Evolutionary conservation across 2,329 filamentous ascomycete species (phyloP), one percentile per base, ranked within the genome.

Genomic region (Apiospora hydei): DNA sequence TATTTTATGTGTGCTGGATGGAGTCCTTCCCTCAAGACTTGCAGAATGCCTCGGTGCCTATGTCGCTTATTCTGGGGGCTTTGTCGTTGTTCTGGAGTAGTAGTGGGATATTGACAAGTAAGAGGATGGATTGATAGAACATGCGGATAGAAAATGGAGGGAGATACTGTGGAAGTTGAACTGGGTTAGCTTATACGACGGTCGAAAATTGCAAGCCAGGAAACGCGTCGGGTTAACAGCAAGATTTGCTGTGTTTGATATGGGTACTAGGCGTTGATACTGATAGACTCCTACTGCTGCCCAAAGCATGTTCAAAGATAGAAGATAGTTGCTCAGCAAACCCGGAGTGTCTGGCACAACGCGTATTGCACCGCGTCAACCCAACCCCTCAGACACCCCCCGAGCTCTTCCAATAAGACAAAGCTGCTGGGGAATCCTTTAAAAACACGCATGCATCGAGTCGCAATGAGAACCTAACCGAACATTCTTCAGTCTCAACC

Each of bases 1-100:
- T 46, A 1, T 44, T 67, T 38, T 67, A 14, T 16, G 38, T 6
- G 7, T 46, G 11, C 5, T 67, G 64, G 64, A 24, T 67, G 64
- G 38, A 44, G 21, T 26, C 38, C 11, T 67, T 44, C 24, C 43
- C 38, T 2, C 38, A 67, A 11, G 64, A 67, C 64, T 67, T 67
- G 64, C 38, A 67, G 64, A 46, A 67, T 46, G 64, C 64, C n/a
- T 67, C 64, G 21, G 64, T 67, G 10, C 64, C 38, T 16, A 30
- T 67, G 21, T 43, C 64, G 24, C n/a, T 67, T 16, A 30, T 67
- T 16, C 0, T 46, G 43, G 64, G 41, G 21, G 41, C 26, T 18
- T n/a, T 46, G 8, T 68, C 66, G 7, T 11, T 68, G 24, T 68
- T 47, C 14, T 68, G 66, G 66, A 68, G 66, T 34, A 68, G 66